A percentile compares a stretch with the other conserved stretches of the same genome.
These are phyloP conservation scores for Phaeophleospora eucalypticola DNA, from an alignment of 2,329 filamentous ascomycete species.

Conservation along the genomic window DNA sequence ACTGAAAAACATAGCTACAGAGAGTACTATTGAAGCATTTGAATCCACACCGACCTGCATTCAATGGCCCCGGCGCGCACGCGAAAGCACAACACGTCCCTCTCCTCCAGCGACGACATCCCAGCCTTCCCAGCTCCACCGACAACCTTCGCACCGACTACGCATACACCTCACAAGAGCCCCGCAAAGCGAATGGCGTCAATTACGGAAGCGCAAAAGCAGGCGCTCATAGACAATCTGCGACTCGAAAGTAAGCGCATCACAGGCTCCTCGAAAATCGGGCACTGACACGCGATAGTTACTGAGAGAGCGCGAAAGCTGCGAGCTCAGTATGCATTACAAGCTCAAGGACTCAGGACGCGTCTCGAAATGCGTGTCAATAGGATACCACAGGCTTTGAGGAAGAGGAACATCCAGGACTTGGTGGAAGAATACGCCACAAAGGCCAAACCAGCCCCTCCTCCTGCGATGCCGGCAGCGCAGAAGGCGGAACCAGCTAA, in stretches of 20 bases:
- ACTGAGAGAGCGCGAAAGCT: conserved; percentile 83
- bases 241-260: conserved; percentile 77
- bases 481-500: conserved; percentile 9
- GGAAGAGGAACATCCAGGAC: conserved; percentile 78
- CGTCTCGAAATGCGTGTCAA: conserved; percentile 92
- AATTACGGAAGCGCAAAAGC: conserved; percentile 62
- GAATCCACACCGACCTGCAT: neutral
- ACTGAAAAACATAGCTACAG: neutral
- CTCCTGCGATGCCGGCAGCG: conserved; percentile 18
- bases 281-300: conserved; percentile 50
- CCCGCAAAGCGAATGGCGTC: conserved; percentile 21
- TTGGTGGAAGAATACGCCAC: conserved; percentile 56
- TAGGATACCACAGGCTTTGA: conserved; percentile 75
- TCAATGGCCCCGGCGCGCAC: conserved; percentile 1
- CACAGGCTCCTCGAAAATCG: neutral
- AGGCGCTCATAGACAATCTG: conserved; percentile 81
- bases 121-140: conserved; percentile 11
- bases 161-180: conserved; percentile 19
- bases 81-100: conserved; percentile 5
- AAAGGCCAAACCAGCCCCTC: conserved; percentile 24
- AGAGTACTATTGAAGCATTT: neutral
- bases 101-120: conserved; percentile 10
- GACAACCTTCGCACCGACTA: conserved; percentile 7
- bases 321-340: conserved; percentile 81
- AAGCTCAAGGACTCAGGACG: conserved; percentile 77